Conservation (phyloP, 306 rosid species). For the Sesbania bispinosa region DNA sequence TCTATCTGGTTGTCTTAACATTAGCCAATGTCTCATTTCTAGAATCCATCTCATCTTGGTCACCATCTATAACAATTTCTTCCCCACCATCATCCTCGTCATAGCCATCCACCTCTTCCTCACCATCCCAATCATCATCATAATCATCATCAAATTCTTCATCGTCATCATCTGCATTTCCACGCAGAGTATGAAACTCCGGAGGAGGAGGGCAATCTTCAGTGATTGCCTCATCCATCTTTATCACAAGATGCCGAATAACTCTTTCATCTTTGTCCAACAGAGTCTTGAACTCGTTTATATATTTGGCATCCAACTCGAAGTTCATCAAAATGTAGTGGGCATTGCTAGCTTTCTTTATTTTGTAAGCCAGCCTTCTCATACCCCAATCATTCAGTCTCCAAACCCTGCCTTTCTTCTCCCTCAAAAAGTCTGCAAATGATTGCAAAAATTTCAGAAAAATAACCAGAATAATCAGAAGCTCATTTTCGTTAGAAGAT, state of each 20-base stretch:
- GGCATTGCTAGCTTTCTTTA: constrained; percentile 73
- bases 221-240: constrained; percentile 78
- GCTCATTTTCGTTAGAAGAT: background rate
- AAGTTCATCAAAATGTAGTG: constrained; percentile 85
- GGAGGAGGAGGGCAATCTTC: constrained; percentile 96
- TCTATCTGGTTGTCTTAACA: background rate
- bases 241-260: constrained; percentile 80
- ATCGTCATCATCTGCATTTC: constrained; percentile 41
- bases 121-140: constrained; percentile 33
- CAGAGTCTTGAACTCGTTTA: constrained; percentile 79
- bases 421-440: constrained; percentile 71
- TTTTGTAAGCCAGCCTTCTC: constrained; percentile 80
- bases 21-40: constrained; percentile 13
- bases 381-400: constrained; percentile 90
- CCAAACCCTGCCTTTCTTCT: constrained; percentile 89
- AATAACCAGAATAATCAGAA: constrained; percentile 8
- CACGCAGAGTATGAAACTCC: constrained; percentile 46
- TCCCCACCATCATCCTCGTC: constrained; percentile 31
- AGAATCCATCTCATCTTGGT: constrained; percentile 19
- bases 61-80: constrained; percentile 32
- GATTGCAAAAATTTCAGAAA: constrained; percentile 14
- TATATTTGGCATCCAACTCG: constrained; percentile 80
- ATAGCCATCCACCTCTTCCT: constrained; percentile 33
- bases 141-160: constrained; percentile 35
- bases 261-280: constrained; percentile 87